Evolutionary conservation across 305 asterid genomes (phyloP).

Genomic region (Fraxinus floribunda): DNA sequence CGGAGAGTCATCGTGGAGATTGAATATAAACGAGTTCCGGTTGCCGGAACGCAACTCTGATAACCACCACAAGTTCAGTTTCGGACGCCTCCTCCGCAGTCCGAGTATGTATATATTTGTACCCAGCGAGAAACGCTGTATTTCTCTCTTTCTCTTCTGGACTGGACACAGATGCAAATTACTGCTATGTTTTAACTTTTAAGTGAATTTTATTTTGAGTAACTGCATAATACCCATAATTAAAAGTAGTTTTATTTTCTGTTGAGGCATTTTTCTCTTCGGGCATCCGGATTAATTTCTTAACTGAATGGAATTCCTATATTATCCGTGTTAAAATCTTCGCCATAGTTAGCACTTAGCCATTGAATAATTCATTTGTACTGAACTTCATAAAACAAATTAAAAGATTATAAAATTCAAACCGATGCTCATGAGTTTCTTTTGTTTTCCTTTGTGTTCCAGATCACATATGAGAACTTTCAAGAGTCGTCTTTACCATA

Average conservation of each 20-base stretch:
- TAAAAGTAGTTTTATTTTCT: not conserved
- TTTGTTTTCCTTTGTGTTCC: not conserved
- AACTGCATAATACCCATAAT: not conserved
- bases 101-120: constrained; percentile 38
- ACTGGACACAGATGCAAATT: not conserved
- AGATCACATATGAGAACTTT: not conserved
- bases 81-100: constrained; percentile 49
- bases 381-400: not conserved
- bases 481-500: not conserved
- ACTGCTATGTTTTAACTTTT: not conserved
- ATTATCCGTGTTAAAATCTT: not conserved
- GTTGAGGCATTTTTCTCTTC: not conserved
- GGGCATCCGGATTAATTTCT: not conserved
- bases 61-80: constrained; percentile 35
- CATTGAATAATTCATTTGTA: not conserved
- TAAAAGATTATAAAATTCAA: not conserved
- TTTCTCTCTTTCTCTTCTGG: not conserved
- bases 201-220: not conserved
- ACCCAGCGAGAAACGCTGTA: not conserved
- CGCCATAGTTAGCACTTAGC: not conserved
- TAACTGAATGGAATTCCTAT: not conserved
- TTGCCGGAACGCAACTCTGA: constrained; percentile 58
- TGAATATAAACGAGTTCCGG: constrained; percentile 62
- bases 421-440: not conserved
- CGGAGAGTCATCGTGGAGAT: constrained; percentile 59